Base-by-base conservation (phyloP, 345 rosid genomes). In the Brassica juncea region DNA sequence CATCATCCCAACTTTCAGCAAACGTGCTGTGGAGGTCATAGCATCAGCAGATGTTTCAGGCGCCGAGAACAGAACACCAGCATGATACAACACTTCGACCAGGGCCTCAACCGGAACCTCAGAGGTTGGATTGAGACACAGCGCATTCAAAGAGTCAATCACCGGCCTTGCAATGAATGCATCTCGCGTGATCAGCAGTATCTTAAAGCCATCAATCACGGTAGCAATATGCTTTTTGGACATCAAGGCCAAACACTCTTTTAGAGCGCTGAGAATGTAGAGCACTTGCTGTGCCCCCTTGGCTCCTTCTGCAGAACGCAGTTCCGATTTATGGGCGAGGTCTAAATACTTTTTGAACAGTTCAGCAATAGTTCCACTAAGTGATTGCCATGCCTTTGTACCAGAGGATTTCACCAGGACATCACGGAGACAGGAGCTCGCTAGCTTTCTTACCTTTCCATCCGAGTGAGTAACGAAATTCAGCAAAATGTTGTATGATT, bases 241-340 rank as follows among this genome's bases (percentile, higher is more conserved):
- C 93, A 95, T 80, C 77, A 86, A 83, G 15, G 98, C 92, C 81
- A 93, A 87, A 68, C 92, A 89, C 71, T 91, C 97, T 82, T 89
- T 93, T 6, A 95, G 78, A 58, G 94, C 85, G 30, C 87, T 90
- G 16, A 95, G 81, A 78, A 91, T 57, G 75, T 84, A 82, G 8
- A 95, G 84, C 66, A 93, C 90, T 78, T 90, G 94, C 79, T 86
- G 91, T 19, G 93, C 99, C 76, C 97, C 97, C 80, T 71, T 86
- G 2, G 90, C 79, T 69, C 84, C 89, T 81, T 91, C 96, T 3
- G 69, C 62, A 27, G 82, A 85, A 67, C 77, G 80, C 0, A 47
- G 66, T 11, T 84, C 85, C 3, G 99, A 89, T 69, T 92, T 89
- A 72, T 86, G 88, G 1, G 94, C 90, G 0, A 91, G 89, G 44